These are phyloP conservation scores for Myrica gale DNA, from an alignment of 306 rosid genomes.

Conservation along the genomic window DNA sequence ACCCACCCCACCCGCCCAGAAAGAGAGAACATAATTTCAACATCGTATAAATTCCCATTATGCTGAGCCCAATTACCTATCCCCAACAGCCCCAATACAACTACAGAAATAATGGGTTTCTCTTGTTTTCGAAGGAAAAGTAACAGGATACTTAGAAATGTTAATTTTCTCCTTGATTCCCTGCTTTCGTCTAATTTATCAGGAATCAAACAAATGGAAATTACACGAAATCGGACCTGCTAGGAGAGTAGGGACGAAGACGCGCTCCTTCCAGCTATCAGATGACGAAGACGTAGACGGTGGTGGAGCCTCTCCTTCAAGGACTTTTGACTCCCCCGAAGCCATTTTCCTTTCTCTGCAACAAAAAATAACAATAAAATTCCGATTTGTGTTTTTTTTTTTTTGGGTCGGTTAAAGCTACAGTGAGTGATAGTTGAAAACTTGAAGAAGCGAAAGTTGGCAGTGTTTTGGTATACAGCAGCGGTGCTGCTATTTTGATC, in stretches of 20 bases:
- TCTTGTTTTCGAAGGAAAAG: not conserved
- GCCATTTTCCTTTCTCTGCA: constrained; percentile 18
- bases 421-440: not conserved
- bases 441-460: not conserved
- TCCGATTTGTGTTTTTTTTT: not conserved
- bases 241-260: constrained; percentile 60
- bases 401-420: not conserved
- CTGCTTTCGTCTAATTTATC: not conserved
- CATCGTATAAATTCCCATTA: constrained; percentile 6
- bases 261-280: constrained; percentile 58
- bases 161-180: not conserved
- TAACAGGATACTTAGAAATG: not conserved
- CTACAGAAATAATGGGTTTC: not conserved
- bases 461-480: not conserved
- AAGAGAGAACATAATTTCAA: not conserved
- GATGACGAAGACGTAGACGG: constrained; percentile 36
- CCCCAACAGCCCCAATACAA: not conserved
- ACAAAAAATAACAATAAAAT: not conserved
- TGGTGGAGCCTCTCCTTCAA: constrained; percentile 29
- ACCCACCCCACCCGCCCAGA: not conserved
- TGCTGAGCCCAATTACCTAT: not conserved
- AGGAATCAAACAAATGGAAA: constrained; percentile 1
- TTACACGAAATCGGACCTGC: constrained; percentile 51
- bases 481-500: not conserved
- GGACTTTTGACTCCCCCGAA: constrained; percentile 29